phyloP scores from a whole-genome alignment of 371 early-diverging fungal species.

The Lichtheimia hyalospora region DNA sequence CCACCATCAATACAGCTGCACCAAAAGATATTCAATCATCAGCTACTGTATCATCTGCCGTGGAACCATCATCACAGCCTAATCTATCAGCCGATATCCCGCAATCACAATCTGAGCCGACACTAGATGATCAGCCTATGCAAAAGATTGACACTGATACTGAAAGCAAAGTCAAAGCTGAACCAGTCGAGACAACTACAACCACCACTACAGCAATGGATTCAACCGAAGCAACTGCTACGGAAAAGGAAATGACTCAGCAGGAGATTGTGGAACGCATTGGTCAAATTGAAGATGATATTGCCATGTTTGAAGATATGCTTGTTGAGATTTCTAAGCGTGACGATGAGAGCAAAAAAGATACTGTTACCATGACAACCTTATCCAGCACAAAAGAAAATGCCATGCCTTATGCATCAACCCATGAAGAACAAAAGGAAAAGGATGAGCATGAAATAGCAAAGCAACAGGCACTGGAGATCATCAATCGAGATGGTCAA shows the following conservation, averaged over 20 bases:
- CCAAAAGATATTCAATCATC: neutral
- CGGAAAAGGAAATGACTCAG: slow-evolving; percentile 30
- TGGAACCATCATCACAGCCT: no score
- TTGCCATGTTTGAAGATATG: slow-evolving; percentile 45
- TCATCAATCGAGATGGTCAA: slow-evolving; percentile 30
- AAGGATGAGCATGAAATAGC: slow-evolving; percentile 30
- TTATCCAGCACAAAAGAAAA: neutral
- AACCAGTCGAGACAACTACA: neutral
- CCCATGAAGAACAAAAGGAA: slow-evolving; percentile 21
- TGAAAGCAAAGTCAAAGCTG: no score
- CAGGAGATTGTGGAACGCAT: slow-evolving; percentile 54
- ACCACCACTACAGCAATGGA: neutral
- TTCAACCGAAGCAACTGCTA: neutral
- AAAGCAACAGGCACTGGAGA: slow-evolving; percentile 42
- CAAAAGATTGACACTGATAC: no score
- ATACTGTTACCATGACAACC: neutral
- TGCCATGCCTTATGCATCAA: neutral
- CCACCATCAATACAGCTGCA: neutral
- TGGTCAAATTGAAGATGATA: slow-evolving; percentile 51
- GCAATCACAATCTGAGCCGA: no score
- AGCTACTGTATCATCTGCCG: neutral
- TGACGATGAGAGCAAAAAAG: slow-evolving; percentile 9
- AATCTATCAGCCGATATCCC: no score
- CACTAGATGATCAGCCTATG: no score
- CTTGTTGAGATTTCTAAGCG: slow-evolving; percentile 25